Conservation (phyloP, 2,329 filamentous ascomycete species). For the Sphaerostilbella broomeana region DNA sequence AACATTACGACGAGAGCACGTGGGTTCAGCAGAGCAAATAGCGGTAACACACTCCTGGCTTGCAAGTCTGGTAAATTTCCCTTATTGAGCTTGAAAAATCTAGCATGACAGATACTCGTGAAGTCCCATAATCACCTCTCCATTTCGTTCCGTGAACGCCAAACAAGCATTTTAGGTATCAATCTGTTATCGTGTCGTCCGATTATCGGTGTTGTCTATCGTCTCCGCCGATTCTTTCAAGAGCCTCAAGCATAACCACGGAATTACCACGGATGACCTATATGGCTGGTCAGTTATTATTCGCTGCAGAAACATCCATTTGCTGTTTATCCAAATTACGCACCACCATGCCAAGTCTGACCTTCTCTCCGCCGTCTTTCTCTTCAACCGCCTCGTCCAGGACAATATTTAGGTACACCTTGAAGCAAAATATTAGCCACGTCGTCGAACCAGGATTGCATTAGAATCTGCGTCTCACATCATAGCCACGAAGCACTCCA, state of each 20-base stretch:
- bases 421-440: not conserved
- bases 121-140: slow-evolving; percentile 11
- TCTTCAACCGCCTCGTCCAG: slow-evolving; percentile 95
- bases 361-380: slow-evolving; percentile 85
- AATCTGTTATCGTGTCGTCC: slow-evolving; percentile 18
- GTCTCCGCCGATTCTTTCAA: slow-evolving; percentile 61
- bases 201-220: slow-evolving; percentile 38
- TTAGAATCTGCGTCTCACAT: slow-evolving; percentile 53
- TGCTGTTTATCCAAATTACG: slow-evolving; percentile 35
- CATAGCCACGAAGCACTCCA: slow-evolving; percentile 88
- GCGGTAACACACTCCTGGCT: slow-evolving; percentile 3
- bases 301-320: too few species aligned
- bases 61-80: slow-evolving; percentile 1
- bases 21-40: slow-evolving; percentile 27
- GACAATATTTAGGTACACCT: slow-evolving; percentile 98
- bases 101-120: slow-evolving; percentile 22
- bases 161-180: slow-evolving; percentile 21
- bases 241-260: slow-evolving; percentile 91
- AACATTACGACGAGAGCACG: slow-evolving; percentile 40
- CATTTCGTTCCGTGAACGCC: slow-evolving; percentile 28
- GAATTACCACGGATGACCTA: slow-evolving; percentile 96
- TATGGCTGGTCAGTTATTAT: too few species aligned
- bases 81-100: slow-evolving; percentile 27
- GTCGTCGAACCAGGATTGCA: not conserved
- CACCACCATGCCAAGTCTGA: slow-evolving; percentile 87